A percentile compares a stretch with the other conserved stretches of the same genome.
Evolutionary conservation across 2,329 filamentous ascomycete genomes (phyloP).

Genomic region (Colletotrichum sublineola): DNA sequence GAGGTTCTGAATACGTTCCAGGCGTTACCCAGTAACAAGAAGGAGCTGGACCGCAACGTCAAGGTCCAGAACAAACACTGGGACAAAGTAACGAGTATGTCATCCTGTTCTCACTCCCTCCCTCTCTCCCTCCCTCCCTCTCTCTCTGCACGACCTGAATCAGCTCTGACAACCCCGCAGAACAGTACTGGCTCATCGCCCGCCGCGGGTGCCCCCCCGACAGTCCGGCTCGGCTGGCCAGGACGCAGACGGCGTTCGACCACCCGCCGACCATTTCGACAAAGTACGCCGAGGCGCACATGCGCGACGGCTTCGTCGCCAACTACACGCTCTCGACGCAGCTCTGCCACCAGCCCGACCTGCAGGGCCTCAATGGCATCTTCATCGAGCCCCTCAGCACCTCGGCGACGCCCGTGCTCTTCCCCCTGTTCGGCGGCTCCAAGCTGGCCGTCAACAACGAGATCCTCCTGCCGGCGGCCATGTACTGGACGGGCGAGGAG

Average conservation of each 20-base stretch:
- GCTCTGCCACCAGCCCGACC: slow-evolving; percentile 75
- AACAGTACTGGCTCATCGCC: slow-evolving; percentile 69
- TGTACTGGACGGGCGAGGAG: slow-evolving; percentile 76
- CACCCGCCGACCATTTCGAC: slow-evolving; percentile 60
- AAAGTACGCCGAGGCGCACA: slow-evolving; percentile 61
- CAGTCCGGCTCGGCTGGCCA: slow-evolving; percentile 68
- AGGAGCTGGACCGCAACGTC: slow-evolving; percentile 51
- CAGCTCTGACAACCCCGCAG: slow-evolving; percentile 47
- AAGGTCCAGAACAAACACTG: slow-evolving; percentile 59
- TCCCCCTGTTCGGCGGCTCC: slow-evolving; percentile 77
- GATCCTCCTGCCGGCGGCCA: slow-evolving; percentile 76
- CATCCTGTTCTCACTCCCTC: not conserved
- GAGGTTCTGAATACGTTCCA: slow-evolving; percentile 61
- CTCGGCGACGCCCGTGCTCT: slow-evolving; percentile 67
- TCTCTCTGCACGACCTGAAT: not conserved
- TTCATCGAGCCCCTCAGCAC: slow-evolving; percentile 72
- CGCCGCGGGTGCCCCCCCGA: slow-evolving; percentile 72
- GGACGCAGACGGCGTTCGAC: slow-evolving; percentile 58
- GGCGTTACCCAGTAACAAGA: slow-evolving; percentile 55
- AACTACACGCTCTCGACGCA: slow-evolving; percentile 73
- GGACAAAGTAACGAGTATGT: slow-evolving; percentile 63
- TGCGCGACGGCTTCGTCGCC: slow-evolving; percentile 68
- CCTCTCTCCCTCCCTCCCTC: not conserved
- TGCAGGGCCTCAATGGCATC: slow-evolving; percentile 74
- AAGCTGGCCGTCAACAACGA: slow-evolving; percentile 79